These are phyloP conservation scores for Rhizomucor miehei DNA, from an alignment of 371 early-diverging fungal species.

Conservation along the genomic window DNA sequence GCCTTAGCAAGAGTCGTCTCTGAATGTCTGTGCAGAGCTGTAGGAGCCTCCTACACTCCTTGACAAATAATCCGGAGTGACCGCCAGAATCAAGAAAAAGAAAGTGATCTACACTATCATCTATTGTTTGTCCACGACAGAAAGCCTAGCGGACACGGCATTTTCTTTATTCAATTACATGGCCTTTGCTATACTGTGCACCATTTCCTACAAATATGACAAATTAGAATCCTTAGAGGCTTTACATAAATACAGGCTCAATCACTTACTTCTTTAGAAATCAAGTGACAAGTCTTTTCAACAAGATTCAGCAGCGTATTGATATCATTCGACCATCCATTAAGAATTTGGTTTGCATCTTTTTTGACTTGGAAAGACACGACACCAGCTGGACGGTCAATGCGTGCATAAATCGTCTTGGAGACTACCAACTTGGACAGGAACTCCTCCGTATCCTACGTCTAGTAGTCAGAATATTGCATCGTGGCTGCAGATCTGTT, in stretches of 20 bases:
- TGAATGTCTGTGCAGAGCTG: too few relatives aligned
- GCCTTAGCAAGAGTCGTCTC: too few relatives aligned
- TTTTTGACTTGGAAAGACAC: conserved; percentile 83
- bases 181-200: conserved; percentile 72
- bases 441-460: conserved; percentile 84
- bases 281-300: conserved; percentile 94
- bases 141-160: too few relatives aligned
- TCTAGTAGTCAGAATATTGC: too few relatives aligned
- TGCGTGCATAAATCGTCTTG: conserved; percentile 93
- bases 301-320: conserved; percentile 84
- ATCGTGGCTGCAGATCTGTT: too few relatives aligned
- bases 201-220: conserved; percentile 60
- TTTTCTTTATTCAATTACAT: conserved; percentile 32
- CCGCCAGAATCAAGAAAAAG: too few relatives aligned
- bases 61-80: too few relatives aligned
- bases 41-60: too few relatives aligned
- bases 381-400: conserved; percentile 91
- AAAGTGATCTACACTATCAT: too few relatives aligned
- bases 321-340: conserved; percentile 91
- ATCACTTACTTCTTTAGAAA: conserved; percentile 81
- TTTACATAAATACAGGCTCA: not conserved
- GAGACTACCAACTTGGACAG: conserved; percentile 89
- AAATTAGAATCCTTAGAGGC: not conserved
- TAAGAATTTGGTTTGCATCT: conserved; percentile 84
- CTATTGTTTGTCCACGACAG: too few relatives aligned